These are phyloP conservation scores for Pichia sp. DNA, from an alignment of 1,139 yeast species.

Conservation along the genomic window DNA sequence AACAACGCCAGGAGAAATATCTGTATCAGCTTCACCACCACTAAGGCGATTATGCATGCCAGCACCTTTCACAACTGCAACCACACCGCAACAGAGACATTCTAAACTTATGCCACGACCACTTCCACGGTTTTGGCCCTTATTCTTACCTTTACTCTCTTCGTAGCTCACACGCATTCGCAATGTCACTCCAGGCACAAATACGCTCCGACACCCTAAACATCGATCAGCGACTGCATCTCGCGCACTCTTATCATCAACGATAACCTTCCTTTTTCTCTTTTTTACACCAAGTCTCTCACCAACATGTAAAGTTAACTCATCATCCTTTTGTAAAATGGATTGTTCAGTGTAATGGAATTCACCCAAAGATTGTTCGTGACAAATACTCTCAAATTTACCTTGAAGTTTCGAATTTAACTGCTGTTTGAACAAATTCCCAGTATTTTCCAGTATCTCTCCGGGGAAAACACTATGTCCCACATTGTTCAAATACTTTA, in stretches of 20 bases:
- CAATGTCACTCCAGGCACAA: constrained; percentile 15
- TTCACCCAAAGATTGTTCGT: neutral
- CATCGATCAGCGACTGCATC: constrained; percentile 33
- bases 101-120: too few relatives aligned
- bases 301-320: neutral
- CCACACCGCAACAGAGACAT: too few relatives aligned
- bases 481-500: neutral
- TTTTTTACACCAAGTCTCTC: neutral
- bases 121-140: too few relatives aligned
- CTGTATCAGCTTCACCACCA: too few relatives aligned
- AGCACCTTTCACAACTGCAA: too few relatives aligned
- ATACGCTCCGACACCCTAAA: constrained; percentile 33
- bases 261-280: neutral
- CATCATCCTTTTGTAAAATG: constrained; percentile 1
- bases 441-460: too few relatives aligned
- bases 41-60: too few relatives aligned
- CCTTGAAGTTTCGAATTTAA: constrained; percentile 2
- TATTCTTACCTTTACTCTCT: too few relatives aligned
- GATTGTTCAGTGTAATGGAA: too few relatives aligned
- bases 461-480: neutral
- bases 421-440: too few relatives aligned
- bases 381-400: constrained; percentile 2
- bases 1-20: too few relatives aligned
- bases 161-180: too few relatives aligned
- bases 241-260: constrained; percentile 1